phyloP scores from a whole-genome alignment of 495 filamentous ascomycete species.

The Penicillium dipodomyicola region DNA sequence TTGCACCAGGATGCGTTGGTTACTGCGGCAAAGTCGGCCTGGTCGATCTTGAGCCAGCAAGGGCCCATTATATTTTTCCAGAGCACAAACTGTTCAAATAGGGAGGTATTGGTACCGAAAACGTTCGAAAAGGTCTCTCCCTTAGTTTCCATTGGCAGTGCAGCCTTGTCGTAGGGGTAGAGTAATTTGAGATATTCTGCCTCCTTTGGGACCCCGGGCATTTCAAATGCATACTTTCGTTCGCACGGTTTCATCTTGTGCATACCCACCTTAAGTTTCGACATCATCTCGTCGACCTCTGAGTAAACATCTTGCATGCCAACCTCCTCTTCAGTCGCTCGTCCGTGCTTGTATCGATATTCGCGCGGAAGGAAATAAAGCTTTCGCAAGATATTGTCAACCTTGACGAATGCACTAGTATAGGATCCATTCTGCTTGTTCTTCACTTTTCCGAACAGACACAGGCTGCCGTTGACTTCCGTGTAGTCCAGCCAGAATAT shows the following conservation, averaged over 20 bases:
- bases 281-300: slow-evolving; percentile 85
- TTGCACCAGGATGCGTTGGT: slow-evolving; percentile 97
- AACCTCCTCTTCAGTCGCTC: slow-evolving; percentile 74
- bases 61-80: slow-evolving; percentile 99
- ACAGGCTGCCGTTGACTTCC: slow-evolving; percentile 87
- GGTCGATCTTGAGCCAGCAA: slow-evolving; percentile 90
- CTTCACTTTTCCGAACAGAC: slow-evolving; percentile 93
- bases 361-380: slow-evolving; percentile 89
- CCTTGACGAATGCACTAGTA: slow-evolving; percentile 91
- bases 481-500: slow-evolving; percentile 98
- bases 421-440: slow-evolving; percentile 77
- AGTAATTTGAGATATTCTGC: slow-evolving; percentile 88
- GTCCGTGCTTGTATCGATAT: slow-evolving; percentile 59
- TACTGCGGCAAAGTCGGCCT: slow-evolving; percentile 76
- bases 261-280: slow-evolving; percentile 73
- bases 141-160: slow-evolving; percentile 64
- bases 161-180: slow-evolving; percentile 81
- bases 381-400: slow-evolving; percentile 92
- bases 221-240: slow-evolving; percentile 94
- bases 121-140: slow-evolving; percentile 94
- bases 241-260: slow-evolving; percentile 89
- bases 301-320: slow-evolving; percentile 86
- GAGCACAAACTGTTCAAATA: slow-evolving; percentile 97
- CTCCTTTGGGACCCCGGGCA: slow-evolving; percentile 82
- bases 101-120: slow-evolving; percentile 87